Percentiles rank a stretch among this genome's conserved stretches.
These are phyloP conservation scores for Mrakia hoshinonis DNA, from an alignment of 768 basidiomycete species.

Conservation along the genomic window DNA sequence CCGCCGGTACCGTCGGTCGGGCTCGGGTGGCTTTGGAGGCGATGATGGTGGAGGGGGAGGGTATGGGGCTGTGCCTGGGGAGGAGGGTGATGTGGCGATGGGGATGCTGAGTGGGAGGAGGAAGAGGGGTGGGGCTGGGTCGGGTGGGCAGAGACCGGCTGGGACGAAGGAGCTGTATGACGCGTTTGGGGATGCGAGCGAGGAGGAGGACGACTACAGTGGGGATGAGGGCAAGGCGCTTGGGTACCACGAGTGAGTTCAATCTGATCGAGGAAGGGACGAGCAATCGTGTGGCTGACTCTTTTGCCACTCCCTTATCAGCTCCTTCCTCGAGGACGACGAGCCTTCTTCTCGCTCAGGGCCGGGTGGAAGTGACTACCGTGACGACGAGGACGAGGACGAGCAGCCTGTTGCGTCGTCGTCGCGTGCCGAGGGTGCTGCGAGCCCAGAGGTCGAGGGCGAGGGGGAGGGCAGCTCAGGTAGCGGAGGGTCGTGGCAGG, in stretches of 20 bases:
- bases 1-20: conserved; percentile 47
- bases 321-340: conserved; percentile 28
- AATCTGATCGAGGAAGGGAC: not conserved
- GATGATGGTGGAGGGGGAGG: conserved; percentile 47
- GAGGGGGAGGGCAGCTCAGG: conserved; percentile 7
- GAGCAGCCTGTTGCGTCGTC: not conserved
- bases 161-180: conserved; percentile 88
- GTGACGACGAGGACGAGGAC: not conserved
- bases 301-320: not conserved
- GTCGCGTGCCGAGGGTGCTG: not conserved
- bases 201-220: conserved; percentile 62
- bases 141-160: conserved; percentile 38
- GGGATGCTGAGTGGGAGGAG: conserved; percentile 50
- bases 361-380: not conserved
- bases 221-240: conserved; percentile 35
- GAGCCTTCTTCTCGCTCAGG: conserved; percentile 14
- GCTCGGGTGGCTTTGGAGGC: conserved; percentile 41
- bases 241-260: conserved; percentile 29
- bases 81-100: conserved; percentile 65
- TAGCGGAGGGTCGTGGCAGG: conserved; percentile 13
- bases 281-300: not conserved
- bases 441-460: not conserved
- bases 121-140: conserved; percentile 38
- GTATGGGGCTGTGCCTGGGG: conserved; percentile 36
- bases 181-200: conserved; percentile 72